Conservation (phyloP, 352 stramenopile species). For the Phytophthora cryptogea region DNA sequence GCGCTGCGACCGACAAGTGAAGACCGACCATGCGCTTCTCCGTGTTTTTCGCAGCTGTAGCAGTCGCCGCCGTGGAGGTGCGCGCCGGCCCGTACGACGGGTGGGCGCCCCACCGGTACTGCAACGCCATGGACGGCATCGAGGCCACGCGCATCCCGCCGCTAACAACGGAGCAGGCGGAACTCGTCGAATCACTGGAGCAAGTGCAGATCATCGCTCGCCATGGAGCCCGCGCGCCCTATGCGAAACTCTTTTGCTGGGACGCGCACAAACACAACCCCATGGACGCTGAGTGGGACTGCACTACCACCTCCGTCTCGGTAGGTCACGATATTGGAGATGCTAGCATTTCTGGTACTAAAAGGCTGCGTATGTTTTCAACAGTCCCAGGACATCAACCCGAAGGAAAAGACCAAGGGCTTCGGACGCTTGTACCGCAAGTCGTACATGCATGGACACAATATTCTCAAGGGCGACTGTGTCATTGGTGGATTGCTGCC, state of each 20-base stretch:
- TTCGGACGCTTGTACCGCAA: conserved; percentile 84
- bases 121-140: conserved; percentile 72
- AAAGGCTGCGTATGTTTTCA: neutral
- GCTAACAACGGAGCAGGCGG: conserved; percentile 57
- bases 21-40: conserved; percentile 34
- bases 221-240: conserved; percentile 76
- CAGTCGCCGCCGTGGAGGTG: conserved; percentile 10
- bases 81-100: conserved; percentile 61
- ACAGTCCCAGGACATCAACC: conserved; percentile 78
- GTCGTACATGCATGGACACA: conserved; percentile 72
- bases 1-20: conserved; percentile 1
- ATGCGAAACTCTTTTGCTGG: conserved; percentile 81
- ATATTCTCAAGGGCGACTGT: conserved; percentile 80
- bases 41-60: conserved; percentile 27
- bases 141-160: conserved; percentile 59
- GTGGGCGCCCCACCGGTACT: conserved; percentile 84
- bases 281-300: conserved; percentile 77
- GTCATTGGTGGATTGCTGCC: conserved; percentile 74
- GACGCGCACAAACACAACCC: conserved; percentile 67
- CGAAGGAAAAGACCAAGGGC: conserved; percentile 41
- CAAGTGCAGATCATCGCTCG: conserved; percentile 86
- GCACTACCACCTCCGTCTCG: conserved; percentile 71
- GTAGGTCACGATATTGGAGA: conserved; percentile 34
- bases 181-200: conserved; percentile 71
- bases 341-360: conserved; percentile 2